phyloP scores from a whole-genome alignment of 2,329 filamentous ascomycete genomes.

The Thermothelomyces thermophilus region DNA sequence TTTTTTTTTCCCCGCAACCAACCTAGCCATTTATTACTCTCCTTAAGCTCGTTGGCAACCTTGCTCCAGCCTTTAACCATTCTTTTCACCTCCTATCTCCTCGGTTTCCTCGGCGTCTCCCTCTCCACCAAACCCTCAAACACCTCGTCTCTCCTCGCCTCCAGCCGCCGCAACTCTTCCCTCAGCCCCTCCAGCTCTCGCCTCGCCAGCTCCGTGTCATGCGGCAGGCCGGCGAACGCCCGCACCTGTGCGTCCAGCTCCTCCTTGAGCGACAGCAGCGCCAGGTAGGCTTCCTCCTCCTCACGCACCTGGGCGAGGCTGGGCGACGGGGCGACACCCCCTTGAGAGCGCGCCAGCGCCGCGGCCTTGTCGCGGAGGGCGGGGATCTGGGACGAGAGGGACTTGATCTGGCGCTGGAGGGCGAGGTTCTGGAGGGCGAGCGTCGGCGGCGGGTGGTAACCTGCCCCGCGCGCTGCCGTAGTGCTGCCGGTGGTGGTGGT shows the following conservation, averaged over 20 bases:
- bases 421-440: conserved; percentile 67
- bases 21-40: not conserved
- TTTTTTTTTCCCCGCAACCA: too few relatives aligned
- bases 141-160: conserved; percentile 58
- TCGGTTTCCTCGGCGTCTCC: conserved; percentile 46
- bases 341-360: conserved; percentile 30
- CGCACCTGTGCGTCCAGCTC: conserved; percentile 56
- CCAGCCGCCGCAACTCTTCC: conserved; percentile 55
- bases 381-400: conserved; percentile 57
- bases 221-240: conserved; percentile 65
- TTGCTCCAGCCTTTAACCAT: too few relatives aligned
- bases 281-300: conserved; percentile 53
- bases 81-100: not conserved
- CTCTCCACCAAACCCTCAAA: conserved; percentile 67
- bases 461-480: not conserved
- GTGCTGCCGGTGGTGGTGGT: not conserved
- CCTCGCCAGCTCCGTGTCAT: conserved; percentile 61
- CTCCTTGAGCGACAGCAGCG: conserved; percentile 51
- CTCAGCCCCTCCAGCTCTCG: conserved; percentile 63
- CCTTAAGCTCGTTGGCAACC: conserved; percentile 7
- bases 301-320: conserved; percentile 52
- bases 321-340: conserved; percentile 21
- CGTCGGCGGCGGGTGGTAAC: conserved; percentile 49
- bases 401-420: conserved; percentile 62
- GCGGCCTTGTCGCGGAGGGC: conserved; percentile 56